phyloP scores from a whole-genome alignment of 1,284 basidiomycete species.

The Calocybe gambosa region DNA sequence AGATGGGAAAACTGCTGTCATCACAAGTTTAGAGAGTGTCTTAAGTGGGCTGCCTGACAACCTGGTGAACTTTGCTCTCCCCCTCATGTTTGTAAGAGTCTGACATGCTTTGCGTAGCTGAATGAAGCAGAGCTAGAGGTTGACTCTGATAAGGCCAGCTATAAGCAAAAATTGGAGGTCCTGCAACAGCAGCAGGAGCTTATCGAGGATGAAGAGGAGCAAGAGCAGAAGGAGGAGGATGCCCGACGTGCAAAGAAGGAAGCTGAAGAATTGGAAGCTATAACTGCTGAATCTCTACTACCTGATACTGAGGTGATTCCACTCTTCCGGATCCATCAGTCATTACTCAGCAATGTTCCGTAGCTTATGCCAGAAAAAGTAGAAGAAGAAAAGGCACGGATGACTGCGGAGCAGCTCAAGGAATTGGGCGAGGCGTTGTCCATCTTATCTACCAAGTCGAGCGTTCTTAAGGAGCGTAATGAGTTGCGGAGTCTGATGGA shows the following conservation, averaged over 20 bases:
- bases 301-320: conserved; percentile 70
- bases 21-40: conserved; percentile 84
- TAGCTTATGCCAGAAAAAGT: conserved; percentile 45
- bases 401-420: conserved; percentile 95
- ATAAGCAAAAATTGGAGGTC: conserved; percentile 98
- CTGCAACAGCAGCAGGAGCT: conserved; percentile 98
- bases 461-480: conserved; percentile 92
- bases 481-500: conserved; percentile 89
- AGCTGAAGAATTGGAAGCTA: conserved; percentile 69
- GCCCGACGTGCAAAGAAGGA: conserved; percentile 83
- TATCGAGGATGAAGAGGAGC: conserved; percentile 98
- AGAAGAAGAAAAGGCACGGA: conserved; percentile 74
- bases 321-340: background rate
- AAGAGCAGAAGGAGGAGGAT: conserved; percentile 93
- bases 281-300: conserved; percentile 66
- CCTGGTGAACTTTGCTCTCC: conserved; percentile 52
- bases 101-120: conserved; percentile 45
- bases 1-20: conserved; percentile 72
- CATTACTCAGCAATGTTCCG: background rate
- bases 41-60: conserved; percentile 93
- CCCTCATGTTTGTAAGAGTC: conserved; percentile 7
- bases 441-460: conserved; percentile 92
- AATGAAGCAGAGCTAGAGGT: conserved; percentile 97
- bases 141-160: conserved; percentile 87
- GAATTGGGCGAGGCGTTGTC: conserved; percentile 92